Base-by-base conservation (phyloP, 2,329 filamentous ascomycete species). In the Aspergillus ochraceus region DNA sequence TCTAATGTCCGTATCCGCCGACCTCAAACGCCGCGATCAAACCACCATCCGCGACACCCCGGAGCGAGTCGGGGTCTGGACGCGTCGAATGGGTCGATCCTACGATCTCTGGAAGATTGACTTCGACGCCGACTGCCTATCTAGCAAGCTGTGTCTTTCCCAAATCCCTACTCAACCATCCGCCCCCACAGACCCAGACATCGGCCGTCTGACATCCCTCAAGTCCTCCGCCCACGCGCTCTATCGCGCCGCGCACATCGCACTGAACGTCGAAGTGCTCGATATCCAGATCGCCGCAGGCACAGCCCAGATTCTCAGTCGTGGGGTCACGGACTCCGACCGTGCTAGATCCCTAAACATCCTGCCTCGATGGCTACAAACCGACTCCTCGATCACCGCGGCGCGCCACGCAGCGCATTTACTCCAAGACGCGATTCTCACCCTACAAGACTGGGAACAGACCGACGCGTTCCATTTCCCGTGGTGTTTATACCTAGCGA, bases 221-320 rank as follows among this genome's bases (percentile, higher is more conserved):
- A 76, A 77, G 42, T 79, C 81, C 1, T 80, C 84, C 0, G 83
- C 81, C 20, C 73, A 80, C n/a, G 79, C 83, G 0, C 77, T 88
- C 0, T 88, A 87, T 59, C 85, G 87, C 62, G 79, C 84, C 0
- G 84, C 84, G 0, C 81, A 86, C 49, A 77, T 86, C 6, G 76
- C 84, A 0, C 75, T 88, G 2, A 78, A 85, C 58, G 82, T 83
- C 6, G 84, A 87, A 17, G 83, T 88, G 46, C 74, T 87, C 0
- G 85, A 88, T 64, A 74, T 88, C 0, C 86, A 88, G 64, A 87
- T 88, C 47, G 85, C 84, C 49, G 86, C 85, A 0, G 86, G 86
- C 0, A 83, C 85, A 3, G 73, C 79, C 1, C 81, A 87, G 51
- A 88, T 88, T 26, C 77, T 88, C 0, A 85, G 86, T 0, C 77